Percentiles rank a stretch among this genome's conserved stretches.
Evolutionary conservation across 192 early-diverging fungal genomes (phyloP).

Genomic region (Pecoramyces ruminantium): DNA sequence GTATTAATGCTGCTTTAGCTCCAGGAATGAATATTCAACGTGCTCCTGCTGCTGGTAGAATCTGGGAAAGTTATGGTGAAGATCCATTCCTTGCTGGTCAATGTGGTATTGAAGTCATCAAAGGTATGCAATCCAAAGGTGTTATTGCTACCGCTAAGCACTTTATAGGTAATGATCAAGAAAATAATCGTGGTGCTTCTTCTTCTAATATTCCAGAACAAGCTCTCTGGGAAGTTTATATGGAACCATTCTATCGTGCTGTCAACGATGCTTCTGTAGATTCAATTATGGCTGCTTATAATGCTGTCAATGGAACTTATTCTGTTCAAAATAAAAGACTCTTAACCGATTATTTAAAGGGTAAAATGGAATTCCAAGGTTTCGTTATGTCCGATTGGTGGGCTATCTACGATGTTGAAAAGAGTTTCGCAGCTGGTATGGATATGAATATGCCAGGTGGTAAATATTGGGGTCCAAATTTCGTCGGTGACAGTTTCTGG

Average conservation of each 20-base stretch:
- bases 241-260: constrained; percentile 30
- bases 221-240: constrained; percentile 38
- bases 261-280: constrained; percentile 31
- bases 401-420: constrained; percentile 14
- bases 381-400: constrained; percentile 50
- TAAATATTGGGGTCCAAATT: not conserved
- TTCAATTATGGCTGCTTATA: constrained; percentile 46
- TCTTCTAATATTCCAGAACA: constrained; percentile 22
- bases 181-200: constrained; percentile 15
- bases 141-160: constrained; percentile 36
- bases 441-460: constrained; percentile 23
- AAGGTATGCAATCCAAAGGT: constrained; percentile 2
- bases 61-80: constrained; percentile 9
- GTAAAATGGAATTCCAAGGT: constrained; percentile 35
- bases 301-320: constrained; percentile 27
- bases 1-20: constrained; percentile 29
- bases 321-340: constrained; percentile 30
- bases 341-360: constrained; percentile 25
- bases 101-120: constrained; percentile 19
- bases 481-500: not conserved
- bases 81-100: constrained; percentile 23
- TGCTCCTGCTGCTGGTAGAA: constrained; percentile 5
- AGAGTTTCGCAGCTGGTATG: constrained; percentile 15
- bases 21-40: constrained; percentile 19
- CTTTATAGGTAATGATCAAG: constrained; percentile 30